Evolutionary conservation across 768 basidiomycete genomes (phyloP), one percentile per base, ranked within the genome.

Genomic region (Boletellus emodensis): DNA sequence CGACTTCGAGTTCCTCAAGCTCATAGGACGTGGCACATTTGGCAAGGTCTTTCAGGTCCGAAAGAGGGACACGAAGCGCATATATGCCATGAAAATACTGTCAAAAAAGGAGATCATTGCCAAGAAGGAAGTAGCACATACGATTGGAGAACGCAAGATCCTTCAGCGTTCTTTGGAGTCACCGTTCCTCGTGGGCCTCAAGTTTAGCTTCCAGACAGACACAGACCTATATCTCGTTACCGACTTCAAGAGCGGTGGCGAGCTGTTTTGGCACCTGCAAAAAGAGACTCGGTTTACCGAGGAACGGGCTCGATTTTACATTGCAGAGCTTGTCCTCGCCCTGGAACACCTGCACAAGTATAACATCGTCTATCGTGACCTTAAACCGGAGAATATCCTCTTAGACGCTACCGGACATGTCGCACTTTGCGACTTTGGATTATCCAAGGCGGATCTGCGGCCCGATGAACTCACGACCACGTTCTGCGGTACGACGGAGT

Each of bases 31-130:
- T 43, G 96, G 96, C 2, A 98, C 96, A 0, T 99, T 99, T 67
- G 96, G 94, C 42, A 90, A 93, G 48, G 96, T 99, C 17, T 98
- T 97, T 78, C 96, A 99, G 70, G 96, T 99, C 43, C 90, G 96
- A 54, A 99, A 99, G 74, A 85, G 78, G 67, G 94, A 99, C 74
- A 99, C 96, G 37, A 90, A 92, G 69, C 90, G 96, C 40, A 98
- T 99, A 72, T 99, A 97, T 74, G 96, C 96, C 45, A 98, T 99
- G 95, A 99, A 99, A 65, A 91, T 98, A 49, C 79, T 99, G 35
- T 94, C 91, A 30, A 99, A 99, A 75, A 94, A 92, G 76, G 96
- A 99, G 71, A 98, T 99, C 61, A 84, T 98, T 48, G 94, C 91
- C 22, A 98, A 97, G 78, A 98, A 98, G 71, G 96, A 99, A 69